Evolutionary conservation across 352 stramenopile species (phyloP), one percentile per base, ranked within the genome.

Genomic region (Pythium aristosporum): DNA sequence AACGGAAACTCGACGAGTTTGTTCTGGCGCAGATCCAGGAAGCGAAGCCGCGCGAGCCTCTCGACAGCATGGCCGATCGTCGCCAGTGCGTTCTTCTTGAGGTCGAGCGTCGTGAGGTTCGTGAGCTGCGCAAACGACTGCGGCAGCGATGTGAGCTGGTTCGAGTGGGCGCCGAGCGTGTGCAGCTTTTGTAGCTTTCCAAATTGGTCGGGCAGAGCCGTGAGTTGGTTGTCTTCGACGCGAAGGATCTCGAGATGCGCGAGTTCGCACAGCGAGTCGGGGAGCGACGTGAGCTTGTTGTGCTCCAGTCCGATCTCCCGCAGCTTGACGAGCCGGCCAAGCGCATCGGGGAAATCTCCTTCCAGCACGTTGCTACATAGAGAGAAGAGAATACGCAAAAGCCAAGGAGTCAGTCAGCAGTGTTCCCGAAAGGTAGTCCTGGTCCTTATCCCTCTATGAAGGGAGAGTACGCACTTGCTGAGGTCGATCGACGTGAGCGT

Each of bases 1-100:
- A 61, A 69, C 9, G 85, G 85, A 23, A 94, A 92, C 15, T 75
- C 52, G 16, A 73, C 51, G 2, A 94, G 59, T 50, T 79, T 82
- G 63, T 94, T 94, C 50, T 94, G 73, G 21, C 84, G 80, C 25
- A 94, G 62, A 67, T 94, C 85, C 20, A 94, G 65, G 49, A 85
- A 87, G 39, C 76, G 80, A 47, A 91, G 58, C 16, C 71, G 60
- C 4, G 54, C 43, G 16, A 91, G 54, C 0, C 43, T 20, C 6
- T 73, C 21, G 30, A 90, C 77, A 5, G 68, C 72, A 16, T 72
- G 57, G 3, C 65, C 71, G 3, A 74, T 76, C 1, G 74, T 73
- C 18, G 54, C 41, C 23, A 94, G 60, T 2, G 65, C 67, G 57
- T 94, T 94, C 61, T 92, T 92, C 60, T 89, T 87, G 32, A 94